phyloP scores from a whole-genome alignment of 1,139 yeast species.

The Zygoascus sp. region DNA sequence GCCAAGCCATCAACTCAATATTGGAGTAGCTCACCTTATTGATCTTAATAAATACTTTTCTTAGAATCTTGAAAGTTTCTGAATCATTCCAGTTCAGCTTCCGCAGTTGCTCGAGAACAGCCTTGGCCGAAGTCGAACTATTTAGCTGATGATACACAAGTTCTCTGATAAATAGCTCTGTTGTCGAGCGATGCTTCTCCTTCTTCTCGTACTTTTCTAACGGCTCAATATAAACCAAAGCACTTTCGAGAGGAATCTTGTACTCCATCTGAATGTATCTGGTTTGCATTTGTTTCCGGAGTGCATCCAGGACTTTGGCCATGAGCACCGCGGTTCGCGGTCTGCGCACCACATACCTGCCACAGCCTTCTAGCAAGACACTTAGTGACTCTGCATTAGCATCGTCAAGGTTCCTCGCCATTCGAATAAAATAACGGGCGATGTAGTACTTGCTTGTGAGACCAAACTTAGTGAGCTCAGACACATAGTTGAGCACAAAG shows the following conservation, averaged over 20 bases:
- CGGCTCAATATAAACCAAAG: conserved; percentile 59
- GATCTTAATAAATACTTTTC: conserved; percentile 56
- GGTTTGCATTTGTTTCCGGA: conserved; percentile 50
- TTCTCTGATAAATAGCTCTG: conserved; percentile 34
- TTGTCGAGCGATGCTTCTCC: conserved; percentile 28
- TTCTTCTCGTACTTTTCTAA: conserved; percentile 37
- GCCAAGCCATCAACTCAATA: conserved; percentile 46
- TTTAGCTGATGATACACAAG: conserved; percentile 45
- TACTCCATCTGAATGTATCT: conserved; percentile 51
- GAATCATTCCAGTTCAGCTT: conserved; percentile 48
- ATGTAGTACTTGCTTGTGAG: conserved; percentile 75
- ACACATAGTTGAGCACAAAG: conserved; percentile 55
- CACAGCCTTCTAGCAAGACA: conserved; percentile 67
- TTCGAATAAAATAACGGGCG: conserved; percentile 44
- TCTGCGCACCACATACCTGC: conserved; percentile 59
- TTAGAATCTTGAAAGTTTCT: conserved; percentile 41
- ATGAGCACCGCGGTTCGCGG: conserved; percentile 58
- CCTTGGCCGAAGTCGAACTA: conserved; percentile 31
- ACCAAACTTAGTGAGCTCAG: conserved; percentile 74
- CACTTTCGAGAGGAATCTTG: conserved; percentile 56
- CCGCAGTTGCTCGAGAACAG: conserved; percentile 41
- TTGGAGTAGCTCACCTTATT: conserved; percentile 58
- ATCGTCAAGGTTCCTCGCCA: conserved; percentile 27
- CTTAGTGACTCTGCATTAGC: conserved; percentile 26
- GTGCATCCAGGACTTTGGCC: conserved; percentile 56